Percentiles rank a stretch among this genome's conserved stretches.
These are phyloP conservation scores for Tillandsia fasciculata DNA, from an alignment of 176 grass and related monocot genomes.

Conservation along the genomic window DNA sequence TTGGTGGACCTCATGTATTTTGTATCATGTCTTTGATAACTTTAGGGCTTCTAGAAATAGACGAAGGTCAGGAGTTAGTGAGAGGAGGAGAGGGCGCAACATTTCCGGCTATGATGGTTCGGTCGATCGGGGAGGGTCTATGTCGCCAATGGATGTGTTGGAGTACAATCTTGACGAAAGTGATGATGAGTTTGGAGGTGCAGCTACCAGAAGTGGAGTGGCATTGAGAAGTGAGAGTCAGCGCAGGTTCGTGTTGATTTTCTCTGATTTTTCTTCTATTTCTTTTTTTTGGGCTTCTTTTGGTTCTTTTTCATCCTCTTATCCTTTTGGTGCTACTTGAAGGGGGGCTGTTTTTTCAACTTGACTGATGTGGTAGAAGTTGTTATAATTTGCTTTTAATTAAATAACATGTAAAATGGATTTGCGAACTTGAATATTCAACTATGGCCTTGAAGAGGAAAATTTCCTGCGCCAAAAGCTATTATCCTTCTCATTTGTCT, in stretches of 20 bases:
- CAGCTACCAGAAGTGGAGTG: not conserved
- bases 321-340: not conserved
- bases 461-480: not conserved
- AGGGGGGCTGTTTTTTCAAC: not conserved
- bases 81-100: slow-evolving; percentile 1
- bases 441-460: not conserved
- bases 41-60: slow-evolving; percentile 9
- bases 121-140: slow-evolving; percentile 10
- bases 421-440: not conserved
- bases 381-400: too few species aligned
- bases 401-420: not conserved
- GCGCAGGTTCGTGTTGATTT: slow-evolving; percentile 4
- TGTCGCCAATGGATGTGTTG: slow-evolving; percentile 4
- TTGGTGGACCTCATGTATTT: slow-evolving; percentile 16
- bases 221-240: not conserved
- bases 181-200: slow-evolving; percentile 14
- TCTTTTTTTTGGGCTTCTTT: not conserved
- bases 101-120: slow-evolving; percentile 4
- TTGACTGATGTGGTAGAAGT: too few species aligned
- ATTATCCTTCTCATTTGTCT: not conserved
- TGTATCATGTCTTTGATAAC: slow-evolving; percentile 18
- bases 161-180: slow-evolving; percentile 5
- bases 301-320: not conserved
- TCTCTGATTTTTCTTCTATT: not conserved
- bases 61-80: slow-evolving; percentile 1